Percentiles rank a stretch among this genome's conserved stretches.
These are phyloP conservation scores for Pseudozyma thailandica DNA, from an alignment of 1,284 basidiomycete genomes.

Conservation along the genomic window DNA sequence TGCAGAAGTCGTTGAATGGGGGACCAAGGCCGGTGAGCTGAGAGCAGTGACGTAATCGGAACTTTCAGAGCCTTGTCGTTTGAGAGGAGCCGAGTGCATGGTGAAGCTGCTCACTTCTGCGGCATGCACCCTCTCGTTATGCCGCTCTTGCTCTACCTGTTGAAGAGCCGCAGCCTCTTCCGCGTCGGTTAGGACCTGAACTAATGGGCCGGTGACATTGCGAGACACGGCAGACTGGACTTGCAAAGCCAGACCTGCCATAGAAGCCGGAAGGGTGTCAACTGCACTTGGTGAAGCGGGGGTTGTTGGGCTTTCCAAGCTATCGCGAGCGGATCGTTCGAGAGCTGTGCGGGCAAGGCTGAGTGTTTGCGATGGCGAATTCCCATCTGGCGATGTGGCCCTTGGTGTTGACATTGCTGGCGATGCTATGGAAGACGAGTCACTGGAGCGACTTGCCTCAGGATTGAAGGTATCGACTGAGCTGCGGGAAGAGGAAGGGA, in stretches of 20 bases:
- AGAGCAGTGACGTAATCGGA: conserved; percentile 28
- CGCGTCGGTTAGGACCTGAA: conserved; percentile 38
- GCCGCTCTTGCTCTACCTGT: neutral
- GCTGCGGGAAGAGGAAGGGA: conserved; percentile 22
- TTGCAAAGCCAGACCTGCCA: conserved; percentile 36
- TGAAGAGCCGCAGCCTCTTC: conserved; percentile 25
- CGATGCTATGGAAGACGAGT: conserved; percentile 29
- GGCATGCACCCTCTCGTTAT: neutral
- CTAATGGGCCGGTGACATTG: conserved; percentile 43
- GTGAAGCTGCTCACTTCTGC: conserved; percentile 4
- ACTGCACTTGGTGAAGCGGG: conserved; percentile 6
- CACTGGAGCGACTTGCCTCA: conserved; percentile 13
- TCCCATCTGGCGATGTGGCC: conserved; percentile 28
- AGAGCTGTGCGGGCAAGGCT: conserved; percentile 7
- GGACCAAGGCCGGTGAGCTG: conserved; percentile 25
- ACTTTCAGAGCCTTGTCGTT: conserved; percentile 11
- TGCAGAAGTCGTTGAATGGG: conserved; percentile 3
- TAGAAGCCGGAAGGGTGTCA: conserved; percentile 21
- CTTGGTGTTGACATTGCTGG: conserved; percentile 35
- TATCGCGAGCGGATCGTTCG: conserved; percentile 12
- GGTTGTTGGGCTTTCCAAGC: conserved; percentile 7
- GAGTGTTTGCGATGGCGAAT: conserved; percentile 1
- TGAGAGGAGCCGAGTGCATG: conserved; percentile 1
- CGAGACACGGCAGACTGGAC: conserved; percentile 45
- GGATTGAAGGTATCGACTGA: conserved; percentile 12